phyloP scores from a whole-genome alignment of 495 filamentous ascomycete species.

The Staphylotrichum tortipilum region DNA sequence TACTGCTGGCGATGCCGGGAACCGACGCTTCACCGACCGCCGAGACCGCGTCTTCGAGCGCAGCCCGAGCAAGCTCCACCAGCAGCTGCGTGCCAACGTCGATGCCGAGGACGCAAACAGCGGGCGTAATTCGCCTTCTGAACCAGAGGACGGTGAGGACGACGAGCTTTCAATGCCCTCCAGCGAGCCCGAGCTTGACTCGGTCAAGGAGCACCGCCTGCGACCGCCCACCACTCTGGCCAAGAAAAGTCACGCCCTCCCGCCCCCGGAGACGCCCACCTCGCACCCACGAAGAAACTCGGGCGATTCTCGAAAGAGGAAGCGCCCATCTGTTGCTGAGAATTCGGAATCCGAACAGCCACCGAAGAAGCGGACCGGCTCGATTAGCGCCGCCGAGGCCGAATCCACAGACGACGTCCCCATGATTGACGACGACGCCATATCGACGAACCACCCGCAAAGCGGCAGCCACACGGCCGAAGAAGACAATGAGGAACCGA shows the following conservation, averaged over 20 bases:
- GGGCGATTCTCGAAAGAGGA: constrained; percentile 42
- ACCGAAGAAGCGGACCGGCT: constrained; percentile 49
- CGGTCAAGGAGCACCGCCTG: constrained; percentile 6
- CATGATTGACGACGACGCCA: constrained; percentile 35
- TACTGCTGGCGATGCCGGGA: constrained; percentile 29
- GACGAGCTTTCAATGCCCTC: constrained; percentile 28
- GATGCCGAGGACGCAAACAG: constrained; percentile 29
- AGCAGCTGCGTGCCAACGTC: constrained; percentile 30
- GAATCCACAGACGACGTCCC: constrained; percentile 32
- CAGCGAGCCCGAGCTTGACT: constrained; percentile 26
- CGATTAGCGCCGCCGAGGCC: constrained; percentile 26
- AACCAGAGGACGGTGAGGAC: constrained; percentile 36
- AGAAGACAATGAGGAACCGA: constrained; percentile 28
- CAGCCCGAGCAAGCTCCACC: constrained; percentile 61
- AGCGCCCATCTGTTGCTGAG: constrained; percentile 39
- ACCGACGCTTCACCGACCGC: constrained; percentile 27
- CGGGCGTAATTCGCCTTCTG: constrained; percentile 34
- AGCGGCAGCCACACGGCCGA: constrained; percentile 35
- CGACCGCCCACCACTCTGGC: constrained; percentile 17
- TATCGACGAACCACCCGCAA: constrained; percentile 31
- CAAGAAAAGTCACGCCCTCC: constrained; percentile 21
- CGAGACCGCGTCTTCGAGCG: constrained; percentile 40
- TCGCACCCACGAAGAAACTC: constrained; percentile 16
- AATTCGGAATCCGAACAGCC: constrained; percentile 44
- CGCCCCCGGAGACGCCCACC: constrained; percentile 9